Evolutionary conservation across 495 filamentous ascomycete species (phyloP), one percentile per base, ranked within the genome.

Genomic region (Penicillium lividum): DNA sequence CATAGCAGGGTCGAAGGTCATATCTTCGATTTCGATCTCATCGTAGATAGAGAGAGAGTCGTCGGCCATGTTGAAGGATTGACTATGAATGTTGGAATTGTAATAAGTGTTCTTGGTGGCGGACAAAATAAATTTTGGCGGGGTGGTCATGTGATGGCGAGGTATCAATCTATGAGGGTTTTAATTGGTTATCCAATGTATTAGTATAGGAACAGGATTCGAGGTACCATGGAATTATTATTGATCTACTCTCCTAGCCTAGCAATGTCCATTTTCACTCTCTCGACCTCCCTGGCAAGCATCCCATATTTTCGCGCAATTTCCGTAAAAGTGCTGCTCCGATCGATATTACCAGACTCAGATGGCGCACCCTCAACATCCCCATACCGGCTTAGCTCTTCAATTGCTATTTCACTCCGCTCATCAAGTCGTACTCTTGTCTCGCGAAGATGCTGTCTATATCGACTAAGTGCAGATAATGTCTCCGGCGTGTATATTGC

Each of bases 1-100:
- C 22, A 91, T 79, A 3, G 80, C 81, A 27, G 86, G 75, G 73
- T 98, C 92, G 73, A 85, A 98, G 68, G 91, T 94, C 90, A 98
- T 96, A 72, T 98, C 94, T 72, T 98, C 94, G 82, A 98, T 97
- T 71, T 98, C 94, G 77, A 98, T 92, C 74, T 98, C 93, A 74
- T 98, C 94, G 80, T 98, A 98, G 67, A 96, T 89, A 56, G 88
- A 84, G 45, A 86, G 69, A 47, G 80, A 73, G 40, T 87, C 85
- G 65, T 89, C 88, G 27, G 86, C 80, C 88, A 89, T 90, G 47
- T 68, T 78, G 51, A 46, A 29, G 31, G 6, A 40, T 53, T 42
- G 33, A 28, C 55, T 53, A 25, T 13, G 25, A 31, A 25, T 31
- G 27, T 34, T 36, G 33, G 36, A 34, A 18, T 28, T 48, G 53